These are phyloP conservation scores for Pyricularia sp. DNA, from an alignment of 2,329 filamentous ascomycete species.

Conservation along the genomic window DNA sequence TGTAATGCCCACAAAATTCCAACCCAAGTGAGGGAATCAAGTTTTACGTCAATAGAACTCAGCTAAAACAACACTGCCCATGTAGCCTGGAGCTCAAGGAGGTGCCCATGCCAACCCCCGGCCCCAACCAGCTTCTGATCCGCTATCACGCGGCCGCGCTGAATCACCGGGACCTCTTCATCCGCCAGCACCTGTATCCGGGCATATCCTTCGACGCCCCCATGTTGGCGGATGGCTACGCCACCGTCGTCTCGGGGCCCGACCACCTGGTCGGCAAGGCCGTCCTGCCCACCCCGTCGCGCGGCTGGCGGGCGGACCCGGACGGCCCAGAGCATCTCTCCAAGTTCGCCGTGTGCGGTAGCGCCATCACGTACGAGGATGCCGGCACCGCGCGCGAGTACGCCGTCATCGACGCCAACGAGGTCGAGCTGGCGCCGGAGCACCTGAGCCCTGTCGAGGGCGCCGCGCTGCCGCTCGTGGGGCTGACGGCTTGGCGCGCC, in stretches of 20 bases:
- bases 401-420: conserved; percentile 56
- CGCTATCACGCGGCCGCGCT: conserved; percentile 71
- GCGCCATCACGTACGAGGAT: conserved; percentile 48
- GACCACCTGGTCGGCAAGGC: conserved; percentile 43
- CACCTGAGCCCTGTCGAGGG: conserved; percentile 68
- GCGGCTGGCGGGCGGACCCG: conserved; percentile 64
- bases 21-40: not conserved
- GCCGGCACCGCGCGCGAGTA: conserved; percentile 69
- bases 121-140: conserved; percentile 62
- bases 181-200: conserved; percentile 86
- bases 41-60: not conserved
- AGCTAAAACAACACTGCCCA: not conserved
- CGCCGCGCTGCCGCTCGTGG: conserved; percentile 76
- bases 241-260: conserved; percentile 57
- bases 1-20: conserved; percentile 14
- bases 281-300: conserved; percentile 70
- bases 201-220: conserved; percentile 70
- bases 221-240: conserved; percentile 74
- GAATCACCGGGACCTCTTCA: conserved; percentile 93
- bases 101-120: conserved; percentile 52
- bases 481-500: conserved; percentile 82
- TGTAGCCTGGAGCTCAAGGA: conserved; percentile 49
- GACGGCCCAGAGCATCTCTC: conserved; percentile 61
- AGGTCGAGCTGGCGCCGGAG: conserved; percentile 66
- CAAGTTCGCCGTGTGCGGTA: conserved; percentile 58